These are phyloP conservation scores for Persicaria tinctoria DNA, from an alignment of 148 eudicot genomes.

Conservation along the genomic window DNA sequence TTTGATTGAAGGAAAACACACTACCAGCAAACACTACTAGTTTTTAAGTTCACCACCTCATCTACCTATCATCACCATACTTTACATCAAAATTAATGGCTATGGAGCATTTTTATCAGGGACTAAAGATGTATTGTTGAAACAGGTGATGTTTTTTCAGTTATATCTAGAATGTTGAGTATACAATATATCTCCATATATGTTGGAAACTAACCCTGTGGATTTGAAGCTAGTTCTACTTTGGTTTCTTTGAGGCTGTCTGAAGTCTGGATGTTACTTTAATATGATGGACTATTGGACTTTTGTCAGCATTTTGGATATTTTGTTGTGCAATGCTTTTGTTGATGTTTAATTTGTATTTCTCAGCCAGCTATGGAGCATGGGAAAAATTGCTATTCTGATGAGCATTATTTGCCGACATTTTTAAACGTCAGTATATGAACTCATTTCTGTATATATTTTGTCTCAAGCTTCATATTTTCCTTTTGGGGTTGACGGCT, in stretches of 20 bases:
- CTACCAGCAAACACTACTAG: not conserved
- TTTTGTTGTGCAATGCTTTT: not conserved
- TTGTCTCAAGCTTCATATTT: not conserved
- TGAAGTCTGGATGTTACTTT: not conserved
- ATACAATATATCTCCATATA: not conserved
- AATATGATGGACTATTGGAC: not conserved
- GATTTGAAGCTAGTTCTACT: not conserved
- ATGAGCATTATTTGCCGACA: constrained; percentile 14
- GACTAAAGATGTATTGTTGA: not conserved
- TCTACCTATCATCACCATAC: not conserved
- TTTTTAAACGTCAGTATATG: constrained; percentile 9
- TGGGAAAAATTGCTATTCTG: constrained; percentile 13
- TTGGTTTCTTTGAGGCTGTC: not conserved
- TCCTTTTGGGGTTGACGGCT: not conserved
- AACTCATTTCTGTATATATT: not conserved
- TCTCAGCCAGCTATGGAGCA: constrained; percentile 14
- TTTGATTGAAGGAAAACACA: not conserved
- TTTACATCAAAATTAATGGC: not conserved
- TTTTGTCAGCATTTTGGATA: not conserved
- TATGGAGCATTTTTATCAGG: not conserved
- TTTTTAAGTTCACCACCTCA: not conserved
- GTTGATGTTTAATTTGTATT: constrained; percentile 3
- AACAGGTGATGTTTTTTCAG: not conserved
- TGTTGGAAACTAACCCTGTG: not conserved
- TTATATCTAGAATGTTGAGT: not conserved